Percentiles rank a stretch among this genome's conserved stretches.
Evolutionary conservation across 2,329 filamentous ascomycete genomes (phyloP).

Genomic region (Phoma sp.): DNA sequence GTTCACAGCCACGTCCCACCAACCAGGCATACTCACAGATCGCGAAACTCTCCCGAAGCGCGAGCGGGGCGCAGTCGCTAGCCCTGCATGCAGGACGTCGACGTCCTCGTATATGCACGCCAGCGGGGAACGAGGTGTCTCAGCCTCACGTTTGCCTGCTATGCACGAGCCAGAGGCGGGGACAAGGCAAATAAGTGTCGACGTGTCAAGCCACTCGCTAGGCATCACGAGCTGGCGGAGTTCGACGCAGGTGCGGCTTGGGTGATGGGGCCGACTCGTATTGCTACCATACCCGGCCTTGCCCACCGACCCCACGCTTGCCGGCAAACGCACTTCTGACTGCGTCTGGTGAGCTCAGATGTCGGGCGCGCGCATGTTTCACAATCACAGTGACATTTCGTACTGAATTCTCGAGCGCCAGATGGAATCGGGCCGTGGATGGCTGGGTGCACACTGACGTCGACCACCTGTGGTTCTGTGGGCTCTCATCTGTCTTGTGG

Average conservation of each 20-base stretch:
- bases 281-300: neutral
- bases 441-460: constrained; percentile 3
- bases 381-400: neutral
- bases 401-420: neutral
- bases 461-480: neutral
- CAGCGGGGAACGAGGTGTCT: constrained; percentile 2
- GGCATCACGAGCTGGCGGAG: neutral
- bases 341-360: constrained; percentile 1
- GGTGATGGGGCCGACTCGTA: neutral
- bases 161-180: neutral
- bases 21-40: no score
- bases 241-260: neutral
- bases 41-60: no score
- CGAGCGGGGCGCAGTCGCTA: neutral
- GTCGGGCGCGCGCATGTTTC: neutral
- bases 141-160: constrained; percentile 19
- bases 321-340: constrained; percentile 2
- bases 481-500: neutral
- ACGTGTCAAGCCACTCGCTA: constrained; percentile 14
- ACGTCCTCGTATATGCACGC: constrained; percentile 14
- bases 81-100: neutral
- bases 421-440: constrained; percentile 2
- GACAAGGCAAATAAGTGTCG: constrained; percentile 15
- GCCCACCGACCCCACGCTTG: no score
- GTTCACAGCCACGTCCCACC: no score